Evolutionary conservation across 2,329 filamentous ascomycete species (phyloP).

Genomic region (Neofusicoccum umdonicola): DNA sequence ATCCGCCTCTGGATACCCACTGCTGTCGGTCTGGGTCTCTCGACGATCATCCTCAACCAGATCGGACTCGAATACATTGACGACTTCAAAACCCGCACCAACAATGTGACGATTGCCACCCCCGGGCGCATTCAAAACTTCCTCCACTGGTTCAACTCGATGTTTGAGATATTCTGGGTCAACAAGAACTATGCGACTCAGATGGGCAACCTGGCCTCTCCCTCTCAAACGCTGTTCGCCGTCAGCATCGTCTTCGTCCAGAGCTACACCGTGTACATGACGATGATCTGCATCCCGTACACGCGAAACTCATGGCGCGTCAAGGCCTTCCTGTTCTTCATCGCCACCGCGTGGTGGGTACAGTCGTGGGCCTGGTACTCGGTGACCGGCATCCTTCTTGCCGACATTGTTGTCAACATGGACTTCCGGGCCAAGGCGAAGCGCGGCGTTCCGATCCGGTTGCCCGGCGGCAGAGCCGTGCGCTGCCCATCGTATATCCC

Average conservation of each 20-base stretch:
- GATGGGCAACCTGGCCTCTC: conserved; percentile 44
- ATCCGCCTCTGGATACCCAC: conserved; percentile 44
- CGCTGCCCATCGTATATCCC: conserved; percentile 30
- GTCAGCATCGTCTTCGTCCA: conserved; percentile 47
- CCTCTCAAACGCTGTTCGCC: conserved; percentile 47
- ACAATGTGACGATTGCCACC: conserved; percentile 37
- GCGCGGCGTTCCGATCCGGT: neutral
- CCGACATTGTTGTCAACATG: conserved; percentile 44
- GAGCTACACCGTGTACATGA: conserved; percentile 49
- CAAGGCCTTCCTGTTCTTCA: conserved; percentile 39
- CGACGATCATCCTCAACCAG: conserved; percentile 35
- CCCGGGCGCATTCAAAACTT: conserved; percentile 38
- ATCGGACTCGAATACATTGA: conserved; percentile 35
- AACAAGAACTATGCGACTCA: conserved; percentile 38
- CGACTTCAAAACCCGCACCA: conserved; percentile 36
- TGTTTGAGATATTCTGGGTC: conserved; percentile 49
- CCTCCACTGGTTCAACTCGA: conserved; percentile 45
- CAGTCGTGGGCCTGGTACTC: conserved; percentile 49
- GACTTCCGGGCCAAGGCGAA: conserved; percentile 31
- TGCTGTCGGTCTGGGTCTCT: conserved; percentile 40
- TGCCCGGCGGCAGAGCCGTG: conserved; percentile 17
- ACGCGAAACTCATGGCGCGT: conserved; percentile 43
- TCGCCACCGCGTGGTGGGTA: conserved; percentile 47
- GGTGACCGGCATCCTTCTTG: conserved; percentile 49
- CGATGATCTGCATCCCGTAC: conserved; percentile 48